Evolutionary conservation across 2,329 filamentous ascomycete genomes (phyloP), one percentile per base, ranked within the genome.

Genomic region (Fusarium torulosum): DNA sequence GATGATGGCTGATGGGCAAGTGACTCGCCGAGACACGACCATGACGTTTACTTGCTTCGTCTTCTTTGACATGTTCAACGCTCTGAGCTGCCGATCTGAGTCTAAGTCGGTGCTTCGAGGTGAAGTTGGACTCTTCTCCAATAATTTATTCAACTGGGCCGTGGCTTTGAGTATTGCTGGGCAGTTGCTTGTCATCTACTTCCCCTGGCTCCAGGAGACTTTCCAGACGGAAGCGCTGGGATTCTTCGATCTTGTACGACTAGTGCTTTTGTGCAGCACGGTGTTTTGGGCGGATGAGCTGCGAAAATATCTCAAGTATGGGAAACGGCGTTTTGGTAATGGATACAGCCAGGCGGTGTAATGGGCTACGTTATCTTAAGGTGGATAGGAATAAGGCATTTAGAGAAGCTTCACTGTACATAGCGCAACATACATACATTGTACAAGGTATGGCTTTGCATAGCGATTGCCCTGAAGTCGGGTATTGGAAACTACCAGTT

Each of bases 11-110:
- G 93, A 96, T 75, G 90, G 93, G 55, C 83, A 90, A 59, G 92
- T 98, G 60, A 96, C 91, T 2, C 92, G 93, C 49, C 93, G 96
- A 72, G 96, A 99, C 80, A 99, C 96, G 3, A 99, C 96, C 67
- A 97, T 99, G 92, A 98, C 96, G 0, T 99, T 99, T 77, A 99
- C 96, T 7, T 97, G 94, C 80, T 99, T 99, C 76, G 96, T 99
- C 44, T 87, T 99, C 53, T 99, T 98, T 79, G 96, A 99, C 83
- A 99, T 99, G 96, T 97, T 98, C 84, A 98, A 99, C 79, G 96
- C 96, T 3, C 84, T 99, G 21, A 91, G 93, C 17, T 99, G 96
- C 80, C 92, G 96, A 46, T 96, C 92, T 9, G 94, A 97, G 76
- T 89, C 87, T 66, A 98, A 98, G 78, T 96, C 92, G 13, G 85